Evolutionary conservation across 2,329 filamentous ascomycete genomes (phyloP).

Genomic region (Sarocladiaceae sp.): DNA sequence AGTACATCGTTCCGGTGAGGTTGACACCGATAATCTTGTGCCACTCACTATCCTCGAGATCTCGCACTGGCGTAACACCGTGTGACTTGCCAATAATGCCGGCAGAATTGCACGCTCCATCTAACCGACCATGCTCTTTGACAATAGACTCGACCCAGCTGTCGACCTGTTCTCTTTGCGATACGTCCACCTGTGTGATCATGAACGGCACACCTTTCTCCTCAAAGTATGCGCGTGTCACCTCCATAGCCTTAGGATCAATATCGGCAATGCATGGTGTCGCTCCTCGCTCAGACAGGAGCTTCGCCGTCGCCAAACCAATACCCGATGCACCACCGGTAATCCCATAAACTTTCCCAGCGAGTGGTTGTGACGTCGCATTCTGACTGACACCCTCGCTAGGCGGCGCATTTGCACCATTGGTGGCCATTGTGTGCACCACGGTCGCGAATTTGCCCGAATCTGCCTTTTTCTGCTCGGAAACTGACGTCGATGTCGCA

Average conservation of each 20-base stretch:
- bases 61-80: slow-evolving; percentile 31
- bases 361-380: background rate
- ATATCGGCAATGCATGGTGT: slow-evolving; percentile 33
- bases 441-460: background rate
- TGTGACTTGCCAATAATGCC: slow-evolving; percentile 43
- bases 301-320: slow-evolving; percentile 34
- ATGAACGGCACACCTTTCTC: slow-evolving; percentile 21
- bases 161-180: slow-evolving; percentile 42
- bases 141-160: slow-evolving; percentile 42
- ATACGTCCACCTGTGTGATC: slow-evolving; percentile 40
- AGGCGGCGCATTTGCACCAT: background rate
- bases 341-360: slow-evolving; percentile 24
- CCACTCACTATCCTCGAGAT: slow-evolving; percentile 42
- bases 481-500: background rate
- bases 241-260: slow-evolving; percentile 25
- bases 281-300: slow-evolving; percentile 31
- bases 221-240: slow-evolving; percentile 26
- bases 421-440: background rate
- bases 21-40: slow-evolving; percentile 41
- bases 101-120: slow-evolving; percentile 51
- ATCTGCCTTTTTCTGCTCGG: background rate
- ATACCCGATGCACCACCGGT: slow-evolving; percentile 34
- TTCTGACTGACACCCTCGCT: background rate
- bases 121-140: slow-evolving; percentile 42
- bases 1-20: slow-evolving; percentile 45